A percentile compares a stretch with the other conserved stretches of the same genome.
These are phyloP conservation scores for Fusarium continuum DNA, from an alignment of 2,329 filamentous ascomycete species.

Conservation along the genomic window DNA sequence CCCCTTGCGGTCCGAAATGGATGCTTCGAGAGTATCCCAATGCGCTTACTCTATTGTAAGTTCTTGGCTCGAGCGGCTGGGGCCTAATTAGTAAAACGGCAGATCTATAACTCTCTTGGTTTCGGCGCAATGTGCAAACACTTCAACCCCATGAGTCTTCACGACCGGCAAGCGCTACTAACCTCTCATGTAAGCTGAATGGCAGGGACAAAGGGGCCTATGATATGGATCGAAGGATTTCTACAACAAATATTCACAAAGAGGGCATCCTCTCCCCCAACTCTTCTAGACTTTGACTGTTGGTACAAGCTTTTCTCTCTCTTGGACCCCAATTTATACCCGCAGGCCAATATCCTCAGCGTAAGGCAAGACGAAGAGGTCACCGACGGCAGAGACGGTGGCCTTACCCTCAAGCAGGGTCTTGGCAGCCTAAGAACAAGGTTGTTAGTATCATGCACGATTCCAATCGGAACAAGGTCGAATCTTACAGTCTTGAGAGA, in stretches of 20 bases:
- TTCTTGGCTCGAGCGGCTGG: not conserved
- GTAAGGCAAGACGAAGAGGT: slow-evolving; percentile 89
- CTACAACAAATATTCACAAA: slow-evolving; percentile 59
- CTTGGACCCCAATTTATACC: slow-evolving; percentile 71
- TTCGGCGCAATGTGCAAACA: not conserved
- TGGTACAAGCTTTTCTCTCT: slow-evolving; percentile 54
- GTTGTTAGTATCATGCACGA: slow-evolving; percentile 39
- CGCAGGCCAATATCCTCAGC: slow-evolving; percentile 93
- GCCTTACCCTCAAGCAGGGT: slow-evolving; percentile 88
- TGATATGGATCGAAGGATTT: slow-evolving; percentile 49
- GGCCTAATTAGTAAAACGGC: not conserved
- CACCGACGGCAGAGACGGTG: slow-evolving; percentile 87
- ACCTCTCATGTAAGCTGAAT: slow-evolving; percentile 3
- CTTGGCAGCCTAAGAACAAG: slow-evolving; percentile 77
- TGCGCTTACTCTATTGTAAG: not conserved
- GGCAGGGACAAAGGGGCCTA: slow-evolving; percentile 19
- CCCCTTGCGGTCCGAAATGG: not conserved
- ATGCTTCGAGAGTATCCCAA: not conserved
- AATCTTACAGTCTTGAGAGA: slow-evolving; percentile 83
- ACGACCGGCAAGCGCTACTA: not conserved
- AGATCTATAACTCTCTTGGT: not conserved
- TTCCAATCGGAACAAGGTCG: slow-evolving; percentile 29
- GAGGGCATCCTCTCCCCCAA: slow-evolving; percentile 48
- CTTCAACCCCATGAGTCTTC: not conserved
- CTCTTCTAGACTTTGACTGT: slow-evolving; percentile 54